Evolutionary conservation across 108 stramenopile species (phyloP).

Genomic region (Nannochloropsis granulata): DNA sequence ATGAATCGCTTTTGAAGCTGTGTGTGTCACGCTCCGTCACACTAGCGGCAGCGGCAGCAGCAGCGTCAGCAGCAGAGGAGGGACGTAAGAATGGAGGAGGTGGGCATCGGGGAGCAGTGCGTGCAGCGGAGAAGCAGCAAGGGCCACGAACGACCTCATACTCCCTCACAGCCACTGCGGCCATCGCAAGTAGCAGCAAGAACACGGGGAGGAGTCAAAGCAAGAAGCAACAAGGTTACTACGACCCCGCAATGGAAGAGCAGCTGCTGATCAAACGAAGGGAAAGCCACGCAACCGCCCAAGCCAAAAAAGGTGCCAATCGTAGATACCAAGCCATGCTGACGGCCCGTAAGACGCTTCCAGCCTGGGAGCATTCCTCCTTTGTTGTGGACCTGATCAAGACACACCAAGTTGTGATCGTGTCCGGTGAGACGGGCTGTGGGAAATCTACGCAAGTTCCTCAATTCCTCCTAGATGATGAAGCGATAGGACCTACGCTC

Average conservation of each 20-base stretch:
- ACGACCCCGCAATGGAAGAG: background rate
- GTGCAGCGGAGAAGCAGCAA: background rate
- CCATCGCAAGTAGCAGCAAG: background rate
- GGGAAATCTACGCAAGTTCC: constrained; percentile 45
- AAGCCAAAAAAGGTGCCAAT: background rate
- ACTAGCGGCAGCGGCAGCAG: background rate
- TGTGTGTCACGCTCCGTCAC: background rate
- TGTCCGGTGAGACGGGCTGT: constrained; percentile 41
- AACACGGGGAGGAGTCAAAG: background rate
- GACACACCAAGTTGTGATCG: constrained; percentile 2
- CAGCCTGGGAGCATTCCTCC: constrained; percentile 11
- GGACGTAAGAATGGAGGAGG: background rate
- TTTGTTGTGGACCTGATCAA: background rate
- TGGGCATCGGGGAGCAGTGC: background rate
- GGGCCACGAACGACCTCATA: background rate
- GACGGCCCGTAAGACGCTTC: background rate
- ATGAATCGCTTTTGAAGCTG: background rate
- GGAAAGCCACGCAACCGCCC: background rate
- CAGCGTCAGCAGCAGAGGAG: background rate
- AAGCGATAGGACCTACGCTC: constrained; percentile 20
- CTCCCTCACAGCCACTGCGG: background rate
- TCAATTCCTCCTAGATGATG: constrained; percentile 34
- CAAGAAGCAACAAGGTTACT: background rate
- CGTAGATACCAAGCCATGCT: background rate
- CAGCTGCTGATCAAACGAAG: background rate